Evolutionary conservation across 495 filamentous ascomycete genomes (phyloP), one percentile per base, ranked within the genome.

Genomic region (Aspergillus wentii): DNA sequence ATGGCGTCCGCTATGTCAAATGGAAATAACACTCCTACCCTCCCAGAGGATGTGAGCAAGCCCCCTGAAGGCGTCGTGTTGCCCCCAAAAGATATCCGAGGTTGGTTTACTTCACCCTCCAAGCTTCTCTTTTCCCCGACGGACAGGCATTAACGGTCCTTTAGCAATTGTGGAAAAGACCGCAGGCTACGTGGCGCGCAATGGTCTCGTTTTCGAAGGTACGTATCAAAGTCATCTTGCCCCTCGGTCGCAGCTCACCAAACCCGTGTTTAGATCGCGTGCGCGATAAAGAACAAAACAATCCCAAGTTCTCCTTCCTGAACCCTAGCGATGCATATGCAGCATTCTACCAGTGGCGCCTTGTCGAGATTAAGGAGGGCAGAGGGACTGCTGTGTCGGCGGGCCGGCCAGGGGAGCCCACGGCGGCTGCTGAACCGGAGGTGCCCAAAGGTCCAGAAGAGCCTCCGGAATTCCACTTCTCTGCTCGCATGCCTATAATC

Each of bases 401-500:
- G 44, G 89, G 90, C 35, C 79, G 87, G 46, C 61, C 66, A 17
- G 80, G 76, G 17, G 86, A 92, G 53, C 60, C 61, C 23, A 67
- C 64, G 31, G 63, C 74, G 14, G 67, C 61, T 4, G 66, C 72
- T 20, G 78, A 81, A 54, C 66, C 68, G 17, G 74, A 76, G 39
- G 83, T 84, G 56, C 82, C 85, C 31, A 75, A 83, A 65, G 92
- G 91, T 30, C 94, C 92, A 11, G 75, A 78, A 17, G 80, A 88
- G 53, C 94, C 92, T n/a, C 76, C 88, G 21, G 79, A 88, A 49
- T 97, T 94, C 56, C 76, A 86, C 49, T 98, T 97, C 67, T 94
- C 86, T 33, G 91, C 92, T 41, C 82, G 90, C 54, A 96, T 97
- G 89, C 92, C 92, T 43, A 95, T 86, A 51, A 95, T 97, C 66